Evolutionary conservation across 768 basidiomycete species (phyloP), one percentile per base, ranked within the genome.

Genomic region (Russula sp.): DNA sequence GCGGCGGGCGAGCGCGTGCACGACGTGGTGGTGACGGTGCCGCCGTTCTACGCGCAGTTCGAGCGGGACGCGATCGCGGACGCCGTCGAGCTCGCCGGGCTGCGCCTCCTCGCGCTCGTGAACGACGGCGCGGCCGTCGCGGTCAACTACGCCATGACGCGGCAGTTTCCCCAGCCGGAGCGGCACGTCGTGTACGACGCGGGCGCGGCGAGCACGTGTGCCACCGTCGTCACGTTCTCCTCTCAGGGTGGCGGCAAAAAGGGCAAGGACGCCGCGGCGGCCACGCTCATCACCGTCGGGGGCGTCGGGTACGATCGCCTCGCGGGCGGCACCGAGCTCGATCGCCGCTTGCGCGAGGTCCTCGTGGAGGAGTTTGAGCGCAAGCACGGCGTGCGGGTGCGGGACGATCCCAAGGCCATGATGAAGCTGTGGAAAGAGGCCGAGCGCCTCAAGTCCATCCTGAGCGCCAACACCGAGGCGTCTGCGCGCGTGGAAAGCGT

Each of bases 121-220:
- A 89, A 94, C 68, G 97, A 99, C 69, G 96, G 96, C 32, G 85
- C 91, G 0, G 92, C 94, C 2, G 88, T 95, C n/a, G 97, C 94
- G 14, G 82, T 98, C 68, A 99, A 99, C 77, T 99, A 91, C 71
- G 97, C 97, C 48, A 97, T 98, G 94, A 94, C 94, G 2, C 84
- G 96, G 53, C 80, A 85, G 2, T 98, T 98, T 78, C 77, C 88
- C 0, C 77, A 76, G 2, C 84, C 86, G 0, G 89, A 95, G 70
- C 84, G 88, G 73, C 95, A 98, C 72, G 75, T 99, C 68, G 86
- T 99, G 63, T 99, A 90, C 75, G 97, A 98, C 69, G 91, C 94
- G 0, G 97, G 97, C 48, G 91, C 96, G 6, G 87, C 87, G 1
- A 81, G 88, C 4, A 86, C 88, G 47, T 80, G 84, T 34, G 91